Conservation (phyloP, 2,329 filamentous ascomycete species). For the Fusarium agapanthi region DNA sequence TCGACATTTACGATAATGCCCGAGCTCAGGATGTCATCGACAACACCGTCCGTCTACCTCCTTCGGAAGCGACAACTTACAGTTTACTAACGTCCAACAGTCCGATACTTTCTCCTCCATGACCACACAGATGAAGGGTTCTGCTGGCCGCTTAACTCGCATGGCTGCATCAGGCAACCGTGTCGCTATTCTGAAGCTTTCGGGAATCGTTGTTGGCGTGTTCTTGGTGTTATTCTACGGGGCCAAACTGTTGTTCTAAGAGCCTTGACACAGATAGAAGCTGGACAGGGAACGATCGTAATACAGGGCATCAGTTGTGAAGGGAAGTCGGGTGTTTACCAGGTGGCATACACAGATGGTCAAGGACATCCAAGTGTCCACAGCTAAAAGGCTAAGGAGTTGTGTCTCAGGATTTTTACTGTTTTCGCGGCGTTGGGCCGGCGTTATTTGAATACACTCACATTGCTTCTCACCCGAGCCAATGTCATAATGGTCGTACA, state of each 20-base stretch:
- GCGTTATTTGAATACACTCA: slow-evolving; percentile 36
- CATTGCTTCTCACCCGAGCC: slow-evolving; percentile 6
- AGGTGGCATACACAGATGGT: background rate
- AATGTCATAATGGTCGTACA: slow-evolving; percentile 16
- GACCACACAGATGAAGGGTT: slow-evolving; percentile 82
- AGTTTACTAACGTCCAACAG: slow-evolving; percentile 52
- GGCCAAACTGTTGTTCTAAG: slow-evolving; percentile 68
- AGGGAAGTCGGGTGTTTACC: background rate
- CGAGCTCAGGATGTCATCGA: slow-evolving; percentile 89
- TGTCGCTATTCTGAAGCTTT: slow-evolving; percentile 87
- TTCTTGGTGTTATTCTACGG: slow-evolving; percentile 82
- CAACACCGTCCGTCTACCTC: slow-evolving; percentile 70
- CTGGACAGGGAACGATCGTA: background rate
- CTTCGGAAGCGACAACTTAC: background rate
- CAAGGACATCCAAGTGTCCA: background rate
- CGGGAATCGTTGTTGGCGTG: slow-evolving; percentile 78
- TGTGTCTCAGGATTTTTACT: slow-evolving; percentile 9
- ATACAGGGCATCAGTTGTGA: background rate
- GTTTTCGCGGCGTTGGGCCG: slow-evolving; percentile 28
- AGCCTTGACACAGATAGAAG: background rate
- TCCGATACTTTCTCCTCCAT: slow-evolving; percentile 92
- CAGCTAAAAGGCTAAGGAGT: slow-evolving; percentile 3
- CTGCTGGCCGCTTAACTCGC: slow-evolving; percentile 80
- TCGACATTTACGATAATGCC: slow-evolving; percentile 98
- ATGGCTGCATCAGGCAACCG: slow-evolving; percentile 95